phyloP scores from a whole-genome alignment of 116 monocot genomes.

The Zostera marina region DNA sequence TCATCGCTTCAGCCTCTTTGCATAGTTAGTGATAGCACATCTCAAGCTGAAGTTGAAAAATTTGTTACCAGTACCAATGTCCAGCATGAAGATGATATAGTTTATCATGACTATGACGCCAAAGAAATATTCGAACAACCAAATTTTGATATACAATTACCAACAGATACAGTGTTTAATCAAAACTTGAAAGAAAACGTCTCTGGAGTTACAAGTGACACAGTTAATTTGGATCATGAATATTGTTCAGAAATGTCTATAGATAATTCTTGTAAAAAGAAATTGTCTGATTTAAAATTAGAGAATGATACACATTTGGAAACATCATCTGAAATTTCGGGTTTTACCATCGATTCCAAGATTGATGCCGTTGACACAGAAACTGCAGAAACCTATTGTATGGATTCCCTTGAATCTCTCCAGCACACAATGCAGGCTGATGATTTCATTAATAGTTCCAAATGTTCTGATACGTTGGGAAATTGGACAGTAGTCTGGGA shows the following conservation, averaged over 20 bases:
- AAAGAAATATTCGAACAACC: conserved; percentile 4
- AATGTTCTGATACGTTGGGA: conserved; percentile 20
- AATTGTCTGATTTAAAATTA: conserved; percentile 4
- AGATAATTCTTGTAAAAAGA: not conserved
- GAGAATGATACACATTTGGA: conserved; percentile 10
- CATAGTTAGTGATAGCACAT: conserved; percentile 2
- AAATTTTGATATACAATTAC: not conserved
- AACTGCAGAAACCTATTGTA: conserved; percentile 3
- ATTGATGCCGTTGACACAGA: conserved; percentile 4
- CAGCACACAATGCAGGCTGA: not conserved
- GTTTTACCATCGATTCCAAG: conserved; percentile 4
- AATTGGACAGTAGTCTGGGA: conserved; percentile 86
- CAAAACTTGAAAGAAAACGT: not conserved
- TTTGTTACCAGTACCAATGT: not conserved
- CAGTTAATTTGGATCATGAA: not conserved
- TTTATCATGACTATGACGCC: not conserved
- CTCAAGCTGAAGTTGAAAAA: conserved; percentile 7
- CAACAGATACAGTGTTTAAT: not conserved
- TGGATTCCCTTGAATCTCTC: conserved; percentile 4
- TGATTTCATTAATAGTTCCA: not conserved
- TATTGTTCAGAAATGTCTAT: conserved; percentile 2
- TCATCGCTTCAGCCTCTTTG: not conserved
- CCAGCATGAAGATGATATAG: conserved; percentile 8
- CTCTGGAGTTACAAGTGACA: not conserved
- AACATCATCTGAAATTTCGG: conserved; percentile 7